These are phyloP conservation scores for Ilyonectria sp. DNA, from an alignment of 2,329 filamentous ascomycete genomes.

Conservation along the genomic window DNA sequence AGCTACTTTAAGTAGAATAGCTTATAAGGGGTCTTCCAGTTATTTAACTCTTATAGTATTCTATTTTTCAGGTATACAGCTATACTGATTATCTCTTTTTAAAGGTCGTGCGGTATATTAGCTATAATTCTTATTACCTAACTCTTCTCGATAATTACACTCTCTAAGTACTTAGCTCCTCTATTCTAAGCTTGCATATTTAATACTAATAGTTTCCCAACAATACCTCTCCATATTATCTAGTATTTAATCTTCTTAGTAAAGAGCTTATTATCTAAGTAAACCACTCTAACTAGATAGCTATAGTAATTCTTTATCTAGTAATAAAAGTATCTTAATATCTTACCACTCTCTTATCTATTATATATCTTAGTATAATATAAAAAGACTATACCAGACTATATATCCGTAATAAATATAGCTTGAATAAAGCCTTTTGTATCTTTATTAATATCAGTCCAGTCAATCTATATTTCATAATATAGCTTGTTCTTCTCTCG, in stretches of 20 bases:
- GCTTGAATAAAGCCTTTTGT: not conserved
- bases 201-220: not conserved
- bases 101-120: not conserved
- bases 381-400: not conserved
- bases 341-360: not conserved
- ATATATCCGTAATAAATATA: not conserved
- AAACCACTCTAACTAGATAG: not conserved
- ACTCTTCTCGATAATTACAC: not conserved
- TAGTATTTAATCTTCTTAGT: not conserved
- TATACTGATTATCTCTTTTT: not conserved
- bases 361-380: not conserved
- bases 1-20: not conserved
- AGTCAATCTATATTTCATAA: conserved; percentile 2
- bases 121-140: not conserved
- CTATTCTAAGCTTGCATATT: not conserved
- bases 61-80: not conserved
- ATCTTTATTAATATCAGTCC: not conserved
- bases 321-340: not conserved
- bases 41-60: not conserved
- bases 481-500: not conserved
- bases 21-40: not conserved
- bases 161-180: not conserved
- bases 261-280: not conserved
- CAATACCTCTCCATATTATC: not conserved
- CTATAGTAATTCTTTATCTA: not conserved